Conservation (phyloP, 495 filamentous ascomycete genomes). For the Daldinia grandis region DNA sequence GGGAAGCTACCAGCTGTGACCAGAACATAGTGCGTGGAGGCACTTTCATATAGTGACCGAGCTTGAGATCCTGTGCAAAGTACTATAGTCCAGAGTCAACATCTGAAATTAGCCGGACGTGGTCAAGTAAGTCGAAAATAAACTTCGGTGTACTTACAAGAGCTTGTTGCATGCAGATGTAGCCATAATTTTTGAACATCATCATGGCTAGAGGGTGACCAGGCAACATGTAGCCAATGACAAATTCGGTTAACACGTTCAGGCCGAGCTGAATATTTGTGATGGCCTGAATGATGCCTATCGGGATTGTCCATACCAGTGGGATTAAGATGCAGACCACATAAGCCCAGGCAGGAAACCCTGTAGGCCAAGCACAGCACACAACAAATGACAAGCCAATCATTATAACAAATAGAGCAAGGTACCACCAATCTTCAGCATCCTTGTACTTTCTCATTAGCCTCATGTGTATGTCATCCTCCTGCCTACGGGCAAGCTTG, state of each 20-base stretch:
- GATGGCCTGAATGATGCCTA: slow-evolving; percentile 68
- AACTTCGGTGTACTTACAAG: slow-evolving; percentile 39
- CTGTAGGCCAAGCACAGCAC: slow-evolving; percentile 70
- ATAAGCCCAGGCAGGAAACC: slow-evolving; percentile 71
- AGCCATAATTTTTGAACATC: slow-evolving; percentile 79
- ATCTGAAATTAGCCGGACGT: not conserved
- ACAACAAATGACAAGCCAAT: slow-evolving; percentile 57
- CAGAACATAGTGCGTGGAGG: slow-evolving; percentile 72
- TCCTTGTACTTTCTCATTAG: slow-evolving; percentile 67
- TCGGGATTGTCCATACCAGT: slow-evolving; percentile 62
- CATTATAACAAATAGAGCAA: slow-evolving; percentile 54
- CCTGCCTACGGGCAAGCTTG: slow-evolving; percentile 61
- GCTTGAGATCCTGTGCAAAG: slow-evolving; percentile 60
- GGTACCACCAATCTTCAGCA: slow-evolving; percentile 65
- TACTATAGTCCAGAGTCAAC: slow-evolving; percentile 26
- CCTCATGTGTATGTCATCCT: slow-evolving; percentile 72
- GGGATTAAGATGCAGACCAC: slow-evolving; percentile 66
- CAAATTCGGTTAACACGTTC: slow-evolving; percentile 74
- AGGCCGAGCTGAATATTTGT: slow-evolving; percentile 73
- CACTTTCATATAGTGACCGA: slow-evolving; percentile 77
- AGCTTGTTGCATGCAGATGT: slow-evolving; percentile 68
- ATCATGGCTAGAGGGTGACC: slow-evolving; percentile 73
- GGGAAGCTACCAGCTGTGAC: slow-evolving; percentile 69
- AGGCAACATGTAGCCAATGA: slow-evolving; percentile 74
- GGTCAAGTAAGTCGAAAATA: not conserved